Evolutionary conservation across 2,329 filamentous ascomycete species (phyloP).

Genomic region (Aspergillus hiratsukae): DNA sequence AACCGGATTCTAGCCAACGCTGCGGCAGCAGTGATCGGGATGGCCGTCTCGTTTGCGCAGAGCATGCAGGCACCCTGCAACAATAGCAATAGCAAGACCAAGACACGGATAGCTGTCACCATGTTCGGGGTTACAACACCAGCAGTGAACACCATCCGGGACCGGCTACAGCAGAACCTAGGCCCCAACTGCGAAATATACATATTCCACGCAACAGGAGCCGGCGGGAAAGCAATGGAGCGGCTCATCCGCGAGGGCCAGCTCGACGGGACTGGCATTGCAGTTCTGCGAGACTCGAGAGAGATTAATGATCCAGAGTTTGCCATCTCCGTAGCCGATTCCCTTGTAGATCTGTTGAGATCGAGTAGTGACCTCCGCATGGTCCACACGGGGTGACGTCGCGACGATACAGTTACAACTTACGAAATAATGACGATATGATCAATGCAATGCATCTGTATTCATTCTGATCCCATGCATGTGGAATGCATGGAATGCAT

Average conservation of each 20-base stretch:
- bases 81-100: slow-evolving; percentile 37
- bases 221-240: slow-evolving; percentile 67
- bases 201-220: slow-evolving; percentile 66
- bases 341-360: slow-evolving; percentile 14
- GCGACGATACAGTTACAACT: background rate
- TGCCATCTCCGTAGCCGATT: slow-evolving; percentile 22
- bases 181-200: slow-evolving; percentile 56
- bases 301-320: slow-evolving; percentile 30
- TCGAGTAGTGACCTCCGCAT: background rate
- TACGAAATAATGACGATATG: background rate
- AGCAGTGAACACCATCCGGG: slow-evolving; percentile 54
- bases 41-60: slow-evolving; percentile 40
- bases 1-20: slow-evolving; percentile 58
- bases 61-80: background rate
- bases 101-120: slow-evolving; percentile 58
- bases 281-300: slow-evolving; percentile 45
- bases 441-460: background rate
- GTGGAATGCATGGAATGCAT: background rate
- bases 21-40: slow-evolving; percentile 56
- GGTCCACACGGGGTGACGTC: background rate
- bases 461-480: background rate
- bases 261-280: slow-evolving; percentile 54
- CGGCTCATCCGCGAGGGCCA: slow-evolving; percentile 52
- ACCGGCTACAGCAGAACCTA: slow-evolving; percentile 44
- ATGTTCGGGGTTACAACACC: slow-evolving; percentile 75